Evolutionary conservation across 805 yeast species (phyloP), one percentile per base, ranked within the genome.

Genomic region (Myxozyma nipponensis): DNA sequence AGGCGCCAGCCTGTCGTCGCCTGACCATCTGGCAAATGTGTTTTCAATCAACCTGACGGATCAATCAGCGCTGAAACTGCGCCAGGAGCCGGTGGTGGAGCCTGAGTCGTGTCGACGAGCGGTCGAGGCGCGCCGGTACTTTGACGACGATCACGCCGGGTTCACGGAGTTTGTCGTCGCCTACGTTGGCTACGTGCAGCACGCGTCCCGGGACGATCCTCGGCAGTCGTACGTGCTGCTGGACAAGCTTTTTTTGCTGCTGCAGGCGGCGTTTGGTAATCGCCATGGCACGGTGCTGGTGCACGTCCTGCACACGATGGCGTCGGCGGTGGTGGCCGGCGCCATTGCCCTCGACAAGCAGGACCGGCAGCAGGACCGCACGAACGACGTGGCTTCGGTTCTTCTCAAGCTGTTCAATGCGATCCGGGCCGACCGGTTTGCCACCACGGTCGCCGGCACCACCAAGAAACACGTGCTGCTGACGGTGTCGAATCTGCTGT

Each of bases 341-440:
- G 43, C 64, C 38, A 42, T 44, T 42, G 32, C 3, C 24, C 57
- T 15, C 61, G 58, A 10, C 55, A 61, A 2, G 55, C 56, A 60
- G 65, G 57, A 71, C 72, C 25, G 58, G 81, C 49, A 62, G 73
- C 34, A 48, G 50, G 38, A 28, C 23, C 50, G 63, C 22, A 60
- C 64, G 2, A 69, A 77, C 4, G 76, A 73, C 63, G 61, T 77
- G 22, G 80, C 87, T 0, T 71, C 81, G 3, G 66, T 79, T 1
- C 67, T 83, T 17, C 69, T 84, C 44, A 77, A 76, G 58, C 66
- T 81, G 25, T 82, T 83, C 69, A 83, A 83, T 60, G 73, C 81
- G 45, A 77, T 79, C 35, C 71, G 86, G 36, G 76, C 81, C 56
- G 66, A 74, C 57, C 62, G 69, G 54, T 57, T 62, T 35, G 38